Evolutionary conservation across 768 basidiomycete genomes (phyloP).

Genomic region (Russula vinacea): DNA sequence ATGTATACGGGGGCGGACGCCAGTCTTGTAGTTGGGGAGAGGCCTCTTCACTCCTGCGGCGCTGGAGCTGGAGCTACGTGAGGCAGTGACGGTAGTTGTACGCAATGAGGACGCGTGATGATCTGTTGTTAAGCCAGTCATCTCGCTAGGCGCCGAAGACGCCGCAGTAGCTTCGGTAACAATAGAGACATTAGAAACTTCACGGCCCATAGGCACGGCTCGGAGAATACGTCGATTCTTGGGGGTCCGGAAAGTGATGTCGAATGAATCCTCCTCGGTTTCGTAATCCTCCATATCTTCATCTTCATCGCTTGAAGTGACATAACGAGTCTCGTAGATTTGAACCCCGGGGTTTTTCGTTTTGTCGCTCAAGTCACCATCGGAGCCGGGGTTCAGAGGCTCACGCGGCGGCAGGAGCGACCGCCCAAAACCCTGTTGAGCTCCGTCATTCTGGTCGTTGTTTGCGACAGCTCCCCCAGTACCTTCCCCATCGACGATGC

Average conservation of each 20-base stretch:
- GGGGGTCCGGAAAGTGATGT: slow-evolving; percentile 66
- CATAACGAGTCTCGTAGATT: slow-evolving; percentile 26
- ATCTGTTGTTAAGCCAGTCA: slow-evolving; percentile 36
- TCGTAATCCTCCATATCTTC: slow-evolving; percentile 37
- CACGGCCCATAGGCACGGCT: slow-evolving; percentile 28
- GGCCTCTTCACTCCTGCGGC: slow-evolving; percentile 35
- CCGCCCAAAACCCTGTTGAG: slow-evolving; percentile 60
- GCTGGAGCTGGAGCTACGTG: slow-evolving; percentile 29
- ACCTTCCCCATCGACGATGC: slow-evolving; percentile 22
- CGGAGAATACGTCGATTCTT: slow-evolving; percentile 35
- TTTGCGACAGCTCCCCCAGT: slow-evolving; percentile 32
- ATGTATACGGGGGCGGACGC: slow-evolving; percentile 19
- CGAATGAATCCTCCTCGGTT: slow-evolving; percentile 60
- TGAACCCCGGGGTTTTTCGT: slow-evolving; percentile 44
- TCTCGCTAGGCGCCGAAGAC: slow-evolving; percentile 31
- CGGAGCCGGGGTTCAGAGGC: slow-evolving; percentile 57
- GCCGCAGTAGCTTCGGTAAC: slow-evolving; percentile 28
- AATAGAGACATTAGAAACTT: slow-evolving; percentile 27
- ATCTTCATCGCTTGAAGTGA: slow-evolving; percentile 27
- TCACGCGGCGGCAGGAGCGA: slow-evolving; percentile 67
- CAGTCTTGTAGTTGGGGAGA: slow-evolving; percentile 25
- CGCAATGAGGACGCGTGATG: slow-evolving; percentile 35
- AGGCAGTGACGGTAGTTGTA: slow-evolving; percentile 34
- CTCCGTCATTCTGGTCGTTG: slow-evolving; percentile 38
- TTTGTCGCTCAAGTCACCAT: slow-evolving; percentile 59